phyloP scores from a whole-genome alignment of 1,284 basidiomycete genomes.

The Trametes hirsuta region DNA sequence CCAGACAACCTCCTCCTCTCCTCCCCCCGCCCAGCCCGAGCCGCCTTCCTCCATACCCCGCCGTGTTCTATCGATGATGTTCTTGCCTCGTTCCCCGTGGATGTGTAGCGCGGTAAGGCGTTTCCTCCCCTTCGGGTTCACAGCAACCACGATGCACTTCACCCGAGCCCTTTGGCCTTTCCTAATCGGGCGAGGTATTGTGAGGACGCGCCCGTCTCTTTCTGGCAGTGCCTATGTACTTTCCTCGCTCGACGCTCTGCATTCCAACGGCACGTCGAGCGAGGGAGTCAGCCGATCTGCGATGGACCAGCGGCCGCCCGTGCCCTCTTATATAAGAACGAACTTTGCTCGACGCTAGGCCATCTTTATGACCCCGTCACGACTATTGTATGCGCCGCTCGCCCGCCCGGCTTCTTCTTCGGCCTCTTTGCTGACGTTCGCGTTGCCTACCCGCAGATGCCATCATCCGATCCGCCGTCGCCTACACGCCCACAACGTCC shows the following conservation, averaged over 20 bases:
- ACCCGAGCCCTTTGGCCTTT: conserved; percentile 33
- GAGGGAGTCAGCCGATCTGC: conserved; percentile 33
- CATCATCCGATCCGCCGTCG: conserved; percentile 37
- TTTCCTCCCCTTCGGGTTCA: conserved; percentile 16
- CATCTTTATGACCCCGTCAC: conserved; percentile 37
- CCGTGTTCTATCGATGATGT: conserved; percentile 24
- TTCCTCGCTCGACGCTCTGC: conserved; percentile 30
- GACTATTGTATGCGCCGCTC: conserved; percentile 35
- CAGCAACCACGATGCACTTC: conserved; percentile 23
- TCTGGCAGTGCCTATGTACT: conserved; percentile 39
- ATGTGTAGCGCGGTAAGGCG: conserved; percentile 23
- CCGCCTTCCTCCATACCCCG: conserved; percentile 12
- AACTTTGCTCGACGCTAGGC: conserved; percentile 32
- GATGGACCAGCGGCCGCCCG: conserved; percentile 30
- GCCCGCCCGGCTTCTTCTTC: background rate
- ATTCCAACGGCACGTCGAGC: conserved; percentile 27
- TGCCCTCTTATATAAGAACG: conserved; percentile 37
- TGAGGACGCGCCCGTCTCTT: conserved; percentile 27
- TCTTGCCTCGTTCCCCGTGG: conserved; percentile 23
- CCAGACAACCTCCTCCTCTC: conserved; percentile 12
- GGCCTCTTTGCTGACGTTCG: conserved; percentile 15
- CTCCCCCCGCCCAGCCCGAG: conserved; percentile 4
- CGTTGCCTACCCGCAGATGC: conserved; percentile 35
- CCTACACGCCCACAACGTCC: conserved; percentile 30
- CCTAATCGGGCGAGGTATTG: conserved; percentile 35